Evolutionary conservation across 495 filamentous ascomycete genomes (phyloP).

Genomic region (Polyplosphaeria fusca): DNA sequence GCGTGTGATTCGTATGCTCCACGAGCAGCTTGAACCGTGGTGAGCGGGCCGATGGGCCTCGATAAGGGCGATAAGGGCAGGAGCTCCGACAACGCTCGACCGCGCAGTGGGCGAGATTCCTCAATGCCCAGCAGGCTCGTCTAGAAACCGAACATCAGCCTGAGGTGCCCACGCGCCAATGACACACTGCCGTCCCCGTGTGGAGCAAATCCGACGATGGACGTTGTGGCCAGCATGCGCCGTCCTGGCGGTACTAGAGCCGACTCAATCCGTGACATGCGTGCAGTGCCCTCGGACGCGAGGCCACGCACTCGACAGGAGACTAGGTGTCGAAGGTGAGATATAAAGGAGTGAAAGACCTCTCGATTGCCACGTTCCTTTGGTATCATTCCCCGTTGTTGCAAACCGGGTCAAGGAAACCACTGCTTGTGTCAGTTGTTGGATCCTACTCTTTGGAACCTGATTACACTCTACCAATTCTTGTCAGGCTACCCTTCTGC

Average conservation of each 20-base stretch:
- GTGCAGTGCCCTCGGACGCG: constrained; percentile 17
- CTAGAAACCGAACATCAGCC: constrained; percentile 13
- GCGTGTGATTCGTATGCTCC: neutral
- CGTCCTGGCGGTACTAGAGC: constrained; percentile 18
- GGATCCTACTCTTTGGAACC: neutral
- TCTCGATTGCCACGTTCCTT: neutral
- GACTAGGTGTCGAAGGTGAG: neutral
- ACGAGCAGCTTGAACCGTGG: constrained; percentile 2
- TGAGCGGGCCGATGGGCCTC: constrained; percentile 14
- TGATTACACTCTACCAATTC: constrained; percentile 6
- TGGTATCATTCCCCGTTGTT: constrained; percentile 6
- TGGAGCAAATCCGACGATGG: constrained; percentile 23
- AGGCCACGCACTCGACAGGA: constrained; percentile 15
- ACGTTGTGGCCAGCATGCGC: constrained; percentile 20
- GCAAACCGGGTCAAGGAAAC: neutral
- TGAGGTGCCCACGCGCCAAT: constrained; percentile 17
- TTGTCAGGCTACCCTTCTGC: neutral
- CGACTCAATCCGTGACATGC: constrained; percentile 29
- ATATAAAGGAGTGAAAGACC: constrained; percentile 24
- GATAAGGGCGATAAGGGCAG: constrained; percentile 22
- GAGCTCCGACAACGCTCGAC: constrained; percentile 15
- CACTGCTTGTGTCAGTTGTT: constrained; percentile 7
- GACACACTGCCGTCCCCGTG: constrained; percentile 7
- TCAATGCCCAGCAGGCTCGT: constrained; percentile 6
- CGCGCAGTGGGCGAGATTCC: neutral